Percentiles rank a stretch among this genome's conserved stretches.
These are phyloP conservation scores for Cercospora sp. DNA, from an alignment of 2,329 filamentous ascomycete genomes.

Conservation along the genomic window DNA sequence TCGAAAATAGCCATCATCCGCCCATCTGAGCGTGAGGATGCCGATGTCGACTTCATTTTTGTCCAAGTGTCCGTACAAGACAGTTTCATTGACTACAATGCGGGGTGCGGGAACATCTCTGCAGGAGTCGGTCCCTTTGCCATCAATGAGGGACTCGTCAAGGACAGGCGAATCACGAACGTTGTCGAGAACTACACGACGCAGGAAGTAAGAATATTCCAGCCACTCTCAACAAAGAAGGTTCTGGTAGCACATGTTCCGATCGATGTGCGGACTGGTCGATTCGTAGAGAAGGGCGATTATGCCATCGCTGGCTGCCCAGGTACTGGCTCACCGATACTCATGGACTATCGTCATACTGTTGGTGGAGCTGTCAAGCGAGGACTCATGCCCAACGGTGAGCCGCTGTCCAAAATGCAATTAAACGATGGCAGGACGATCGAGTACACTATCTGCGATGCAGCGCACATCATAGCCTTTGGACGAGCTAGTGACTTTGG, in stretches of 20 bases:
- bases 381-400: conserved; percentile 22
- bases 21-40: conserved; percentile 21
- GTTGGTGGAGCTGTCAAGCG: conserved; percentile 21
- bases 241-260: conserved; percentile 24
- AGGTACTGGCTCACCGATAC: conserved; percentile 23
- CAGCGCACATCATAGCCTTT: conserved; percentile 25
- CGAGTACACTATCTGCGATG: conserved; percentile 24
- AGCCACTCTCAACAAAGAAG: conserved; percentile 22
- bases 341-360: conserved; percentile 26
- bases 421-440: conserved; percentile 14
- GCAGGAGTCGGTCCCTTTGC: conserved; percentile 26
- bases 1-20: conserved; percentile 24
- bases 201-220: conserved; percentile 25
- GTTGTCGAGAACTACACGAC: conserved; percentile 18
- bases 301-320: conserved; percentile 24
- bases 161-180: conserved; percentile 12
- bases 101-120: conserved; percentile 26
- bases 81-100: conserved; percentile 24
- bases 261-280: conserved; percentile 14
- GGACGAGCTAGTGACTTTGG: conserved; percentile 20
- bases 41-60: conserved; percentile 27
- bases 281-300: conserved; percentile 21
- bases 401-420: conserved; percentile 16
- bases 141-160: conserved; percentile 25
- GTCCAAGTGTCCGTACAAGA: conserved; percentile 22